A percentile compares a stretch with the other conserved stretches of the same genome.
Evolutionary conservation across 1,139 yeast genomes (phyloP).

Genomic region (Lodderomyces pseudojiufengensis): DNA sequence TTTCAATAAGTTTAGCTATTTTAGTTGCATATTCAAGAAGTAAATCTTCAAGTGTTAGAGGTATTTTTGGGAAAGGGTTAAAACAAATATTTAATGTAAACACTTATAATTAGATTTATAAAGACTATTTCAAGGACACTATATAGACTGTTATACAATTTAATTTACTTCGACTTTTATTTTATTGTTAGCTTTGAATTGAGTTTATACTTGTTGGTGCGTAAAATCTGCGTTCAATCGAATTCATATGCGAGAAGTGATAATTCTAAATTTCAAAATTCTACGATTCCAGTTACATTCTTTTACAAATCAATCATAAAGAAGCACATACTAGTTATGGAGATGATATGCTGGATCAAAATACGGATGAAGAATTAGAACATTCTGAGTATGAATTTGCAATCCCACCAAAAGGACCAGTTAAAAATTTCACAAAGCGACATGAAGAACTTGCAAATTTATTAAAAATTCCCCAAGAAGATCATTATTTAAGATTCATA

Average conservation of each 20-base stretch:
- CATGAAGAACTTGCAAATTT: slow-evolving; percentile 20
- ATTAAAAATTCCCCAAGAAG: slow-evolving; percentile 18
- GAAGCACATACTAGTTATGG: slow-evolving; percentile 4
- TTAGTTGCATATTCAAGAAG: slow-evolving; percentile 31
- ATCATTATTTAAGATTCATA: slow-evolving; percentile 17
- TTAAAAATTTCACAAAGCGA: slow-evolving; percentile 18
- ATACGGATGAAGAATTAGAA: slow-evolving; percentile 18
- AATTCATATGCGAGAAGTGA: too few species aligned
- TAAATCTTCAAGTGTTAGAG: slow-evolving; percentile 29
- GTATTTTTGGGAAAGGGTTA: slow-evolving; percentile 33
- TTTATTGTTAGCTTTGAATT: too few species aligned
- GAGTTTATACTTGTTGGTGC: too few species aligned
- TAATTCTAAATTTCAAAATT: too few species aligned
- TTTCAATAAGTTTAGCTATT: slow-evolving; percentile 32
- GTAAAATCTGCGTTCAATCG: too few species aligned
- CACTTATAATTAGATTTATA: slow-evolving; percentile 12
- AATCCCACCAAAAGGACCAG: slow-evolving; percentile 16
- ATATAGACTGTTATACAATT: not conserved
- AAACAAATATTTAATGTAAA: slow-evolving; percentile 19
- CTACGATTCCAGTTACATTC: too few species aligned
- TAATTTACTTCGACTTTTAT: not conserved
- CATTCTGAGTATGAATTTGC: slow-evolving; percentile 26
- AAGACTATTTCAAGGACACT: too few species aligned
- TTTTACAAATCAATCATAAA: not conserved
- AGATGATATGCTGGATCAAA: slow-evolving; percentile 24